phyloP scores from a whole-genome alignment of 768 basidiomycete genomes.

The Amylocystis lapponica region DNA sequence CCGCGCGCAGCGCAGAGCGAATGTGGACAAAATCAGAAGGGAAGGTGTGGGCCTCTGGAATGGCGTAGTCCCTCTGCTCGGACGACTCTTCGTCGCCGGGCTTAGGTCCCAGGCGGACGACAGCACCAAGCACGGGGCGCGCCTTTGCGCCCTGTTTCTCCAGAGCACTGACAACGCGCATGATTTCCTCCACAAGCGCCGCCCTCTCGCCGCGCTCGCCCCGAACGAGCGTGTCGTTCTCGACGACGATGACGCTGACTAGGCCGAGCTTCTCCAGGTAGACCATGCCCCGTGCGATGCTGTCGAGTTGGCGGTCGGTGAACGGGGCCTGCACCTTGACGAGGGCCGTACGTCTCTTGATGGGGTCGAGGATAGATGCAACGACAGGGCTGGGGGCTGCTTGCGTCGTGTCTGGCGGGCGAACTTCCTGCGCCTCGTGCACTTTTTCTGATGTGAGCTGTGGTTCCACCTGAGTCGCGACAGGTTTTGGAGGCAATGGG shows the following conservation, averaged over 20 bases:
- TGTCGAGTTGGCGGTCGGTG: conserved; percentile 86
- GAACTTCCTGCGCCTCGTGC: conserved; percentile 22
- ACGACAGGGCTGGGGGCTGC: conserved; percentile 49
- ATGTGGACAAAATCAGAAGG: conserved; percentile 79
- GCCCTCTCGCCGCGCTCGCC: conserved; percentile 68
- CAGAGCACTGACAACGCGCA: conserved; percentile 76
- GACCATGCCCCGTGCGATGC: conserved; percentile 88
- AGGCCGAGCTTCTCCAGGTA: conserved; percentile 95
- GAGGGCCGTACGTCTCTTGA: conserved; percentile 80
- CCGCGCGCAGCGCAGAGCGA: conserved; percentile 82
- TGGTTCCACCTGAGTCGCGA: conserved; percentile 26
- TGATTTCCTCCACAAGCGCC: conserved; percentile 70
- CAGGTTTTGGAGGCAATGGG: conserved; percentile 29
- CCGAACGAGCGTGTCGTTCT: conserved; percentile 69
- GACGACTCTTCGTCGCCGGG: conserved; percentile 37
- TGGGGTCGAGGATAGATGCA: conserved; percentile 78
- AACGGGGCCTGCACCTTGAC: conserved; percentile 98
- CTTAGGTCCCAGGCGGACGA: conserved; percentile 79
- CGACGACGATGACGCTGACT: conserved; percentile 92
- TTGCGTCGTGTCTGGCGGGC: conserved; percentile 28
- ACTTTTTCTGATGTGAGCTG: conserved; percentile 13
- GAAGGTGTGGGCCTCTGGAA: conserved; percentile 75
- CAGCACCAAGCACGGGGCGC: conserved; percentile 81
- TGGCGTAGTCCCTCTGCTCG: conserved; percentile 28
- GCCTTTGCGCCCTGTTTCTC: conserved; percentile 83